phyloP scores from a whole-genome alignment of 2,329 filamentous ascomycete genomes.

The Arthrobotrys musiformis region DNA sequence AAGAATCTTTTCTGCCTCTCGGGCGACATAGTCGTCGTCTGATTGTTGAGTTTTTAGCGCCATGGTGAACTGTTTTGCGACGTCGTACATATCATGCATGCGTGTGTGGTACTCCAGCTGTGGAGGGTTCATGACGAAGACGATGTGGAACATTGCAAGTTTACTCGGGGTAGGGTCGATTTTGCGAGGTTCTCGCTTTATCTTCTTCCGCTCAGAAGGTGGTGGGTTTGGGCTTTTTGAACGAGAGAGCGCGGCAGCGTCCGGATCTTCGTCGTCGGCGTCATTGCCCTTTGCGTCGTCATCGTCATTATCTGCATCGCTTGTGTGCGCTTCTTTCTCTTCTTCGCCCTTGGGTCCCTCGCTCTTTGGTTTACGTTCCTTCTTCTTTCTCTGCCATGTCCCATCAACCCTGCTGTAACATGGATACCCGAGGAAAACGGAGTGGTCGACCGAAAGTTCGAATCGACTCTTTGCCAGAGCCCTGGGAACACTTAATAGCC shows the following conservation, averaged over 20 bases:
- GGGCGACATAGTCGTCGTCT: conserved; percentile 88
- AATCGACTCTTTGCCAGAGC: conserved; percentile 84
- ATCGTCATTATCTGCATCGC: conserved; percentile 62
- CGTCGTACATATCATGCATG: conserved; percentile 83
- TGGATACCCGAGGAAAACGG: conserved; percentile 83
- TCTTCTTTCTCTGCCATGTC: conserved; percentile 76
- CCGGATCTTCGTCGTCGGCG: conserved; percentile 59
- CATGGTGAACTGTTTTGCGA: conserved; percentile 91
- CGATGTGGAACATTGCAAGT: conserved; percentile 86
- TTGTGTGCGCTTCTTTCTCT: conserved; percentile 60
- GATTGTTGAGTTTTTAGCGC: conserved; percentile 93
- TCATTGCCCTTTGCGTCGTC: conserved; percentile 61
- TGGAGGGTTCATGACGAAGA: conserved; percentile 87
- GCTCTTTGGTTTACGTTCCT: conserved; percentile 61
- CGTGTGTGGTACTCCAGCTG: conserved; percentile 78
- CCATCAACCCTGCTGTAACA: conserved; percentile 83
- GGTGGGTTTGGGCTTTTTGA: conserved; percentile 63
- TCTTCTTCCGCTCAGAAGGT: conserved; percentile 65
- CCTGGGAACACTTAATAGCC: conserved; percentile 78
- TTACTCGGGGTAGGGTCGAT: conserved; percentile 63
- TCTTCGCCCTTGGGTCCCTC: conserved; percentile 9
- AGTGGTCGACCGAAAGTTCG: conserved; percentile 81
- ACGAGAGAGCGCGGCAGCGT: conserved; percentile 58
- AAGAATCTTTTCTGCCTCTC: conserved; percentile 85
- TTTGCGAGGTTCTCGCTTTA: conserved; percentile 72